Evolutionary conservation across 2,329 filamentous ascomycete genomes (phyloP), one percentile per base, ranked within the genome.

Genomic region (Colletotrichum orchidophilum): DNA sequence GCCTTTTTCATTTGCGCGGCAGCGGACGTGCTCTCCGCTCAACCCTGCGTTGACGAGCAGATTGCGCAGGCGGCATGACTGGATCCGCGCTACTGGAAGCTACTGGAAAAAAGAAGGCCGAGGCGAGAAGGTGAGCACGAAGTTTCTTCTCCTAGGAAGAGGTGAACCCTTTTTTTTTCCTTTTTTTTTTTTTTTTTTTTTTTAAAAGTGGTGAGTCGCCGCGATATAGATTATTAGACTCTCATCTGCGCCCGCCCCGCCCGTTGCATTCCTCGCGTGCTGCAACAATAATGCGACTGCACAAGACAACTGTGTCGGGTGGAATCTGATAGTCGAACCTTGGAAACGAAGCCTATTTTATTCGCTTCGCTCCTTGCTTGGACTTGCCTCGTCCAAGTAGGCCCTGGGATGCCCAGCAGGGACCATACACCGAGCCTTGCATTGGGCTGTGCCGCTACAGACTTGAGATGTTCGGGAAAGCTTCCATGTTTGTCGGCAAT

Each of bases 141-240:
- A 42, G 18, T 69, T 69, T 59, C 42, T 69, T 54, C 54, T 65
- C 53, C 39, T n/a, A 7, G 18, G n/a, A 18, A 46, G 12, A 21
- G n/a, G 18, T 11, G 18, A 46, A 8, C n/a, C 39, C n/a, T 3
- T 46, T n/a, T 7, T 46, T 11, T 46, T n/a, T n/a, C n/a, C n/a
- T n/a, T n/a, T n/a, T n/a, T n/a, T n/a, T n/a, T n/a, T n/a, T n/a
- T n/a, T n/a, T n/a, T n/a, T n/a, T n/a, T n/a, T n/a, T n/a, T n/a
- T n/a, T n/a, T n/a, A n/a, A n/a, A n/a, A n/a, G n/a, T n/a, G 21
- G 60, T 18, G 35, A 46, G 31, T 29, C 31, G 53, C 11, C 13
- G 11, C 31, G 26, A 66, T 46, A 21, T 27, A 5, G 54, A 18
- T n/a, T n/a, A n/a, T n/a, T n/a, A n/a, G n/a, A n/a, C n/a, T n/a